Conservation (phyloP, 352 stramenopile species). For the Phytophthora pisi region DNA sequence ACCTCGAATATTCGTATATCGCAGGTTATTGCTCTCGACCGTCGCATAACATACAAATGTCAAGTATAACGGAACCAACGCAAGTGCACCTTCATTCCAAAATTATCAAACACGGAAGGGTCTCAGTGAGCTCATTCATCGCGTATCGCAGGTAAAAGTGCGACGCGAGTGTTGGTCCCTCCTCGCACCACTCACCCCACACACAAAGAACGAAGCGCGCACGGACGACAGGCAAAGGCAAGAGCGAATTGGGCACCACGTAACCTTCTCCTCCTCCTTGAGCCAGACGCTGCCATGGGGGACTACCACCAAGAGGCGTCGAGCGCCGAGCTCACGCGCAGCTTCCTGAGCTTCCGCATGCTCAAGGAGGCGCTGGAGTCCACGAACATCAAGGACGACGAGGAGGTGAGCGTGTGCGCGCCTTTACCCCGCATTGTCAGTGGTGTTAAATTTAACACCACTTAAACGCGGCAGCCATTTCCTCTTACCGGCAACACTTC, state of each 20-base stretch:
- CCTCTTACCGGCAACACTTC: background rate
- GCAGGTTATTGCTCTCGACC: conserved; percentile 4
- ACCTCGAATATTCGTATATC: conserved; percentile 2
- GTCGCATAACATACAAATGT: background rate
- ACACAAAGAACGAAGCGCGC: conserved; percentile 26
- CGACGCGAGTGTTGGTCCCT: conserved; percentile 32
- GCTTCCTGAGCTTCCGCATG: conserved; percentile 74
- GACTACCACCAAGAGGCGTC: conserved; percentile 38
- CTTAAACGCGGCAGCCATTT: background rate
- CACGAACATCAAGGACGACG: conserved; percentile 79
- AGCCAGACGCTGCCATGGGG: conserved; percentile 26
- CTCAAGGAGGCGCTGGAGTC: conserved; percentile 78
- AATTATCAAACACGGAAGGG: background rate
- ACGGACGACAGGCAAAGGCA: conserved; percentile 17
- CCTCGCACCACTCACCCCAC: conserved; percentile 18
- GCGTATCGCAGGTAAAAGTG: conserved; percentile 1
- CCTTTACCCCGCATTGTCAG: background rate
- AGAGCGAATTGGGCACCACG: background rate
- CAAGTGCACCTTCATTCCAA: background rate
- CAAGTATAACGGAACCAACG: background rate
- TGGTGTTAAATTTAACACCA: conserved; percentile 5
- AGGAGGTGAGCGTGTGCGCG: conserved; percentile 54
- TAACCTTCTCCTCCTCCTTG: conserved; percentile 9
- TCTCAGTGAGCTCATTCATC: background rate
- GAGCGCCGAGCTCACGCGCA: conserved; percentile 53